A percentile compares a stretch with the other conserved stretches of the same genome.
Evolutionary conservation across 2,329 filamentous ascomycete genomes (phyloP).

Genomic region (Fusarium hostae): DNA sequence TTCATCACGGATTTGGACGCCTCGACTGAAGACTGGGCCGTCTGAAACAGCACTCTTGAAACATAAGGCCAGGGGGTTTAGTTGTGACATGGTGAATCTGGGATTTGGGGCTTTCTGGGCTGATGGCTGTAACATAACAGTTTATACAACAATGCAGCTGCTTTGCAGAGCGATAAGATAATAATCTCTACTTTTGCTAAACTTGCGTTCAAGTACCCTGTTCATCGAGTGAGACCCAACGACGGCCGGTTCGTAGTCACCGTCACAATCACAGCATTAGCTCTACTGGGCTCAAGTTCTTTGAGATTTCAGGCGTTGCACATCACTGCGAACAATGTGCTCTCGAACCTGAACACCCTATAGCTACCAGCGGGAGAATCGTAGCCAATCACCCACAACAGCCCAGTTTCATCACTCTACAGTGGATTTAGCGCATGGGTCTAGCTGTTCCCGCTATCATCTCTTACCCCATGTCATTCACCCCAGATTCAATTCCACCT

Average conservation of each 20-base stretch:
- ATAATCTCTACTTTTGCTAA: no score
- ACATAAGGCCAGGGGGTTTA: fast-evolving
- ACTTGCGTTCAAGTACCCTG: fast-evolving
- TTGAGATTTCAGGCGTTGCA: no score
- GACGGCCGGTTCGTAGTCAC: not conserved
- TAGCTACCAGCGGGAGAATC: fast-evolving
- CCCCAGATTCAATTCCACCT: not conserved
- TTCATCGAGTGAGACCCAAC: fast-evolving
- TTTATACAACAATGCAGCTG: no score
- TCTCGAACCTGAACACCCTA: not conserved
- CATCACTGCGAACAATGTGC: no score
- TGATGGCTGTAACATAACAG: no score
- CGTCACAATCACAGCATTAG: no score
- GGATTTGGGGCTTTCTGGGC: no score
- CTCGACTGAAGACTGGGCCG: fast-evolving
- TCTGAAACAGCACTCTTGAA: fast-evolving
- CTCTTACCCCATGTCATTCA: not conserved
- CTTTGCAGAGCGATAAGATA: no score
- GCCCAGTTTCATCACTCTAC: fast-evolving
- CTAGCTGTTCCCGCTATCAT: not conserved
- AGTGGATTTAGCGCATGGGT: not conserved
- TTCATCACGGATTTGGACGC: fast-evolving
- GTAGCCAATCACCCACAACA: not conserved
- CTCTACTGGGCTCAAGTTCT: no score
- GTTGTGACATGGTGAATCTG: no score